A percentile compares a stretch with the other conserved stretches of the same genome.
Conservation (phyloP, 345 rosid species). For the Pelargonium nanum region DNA sequence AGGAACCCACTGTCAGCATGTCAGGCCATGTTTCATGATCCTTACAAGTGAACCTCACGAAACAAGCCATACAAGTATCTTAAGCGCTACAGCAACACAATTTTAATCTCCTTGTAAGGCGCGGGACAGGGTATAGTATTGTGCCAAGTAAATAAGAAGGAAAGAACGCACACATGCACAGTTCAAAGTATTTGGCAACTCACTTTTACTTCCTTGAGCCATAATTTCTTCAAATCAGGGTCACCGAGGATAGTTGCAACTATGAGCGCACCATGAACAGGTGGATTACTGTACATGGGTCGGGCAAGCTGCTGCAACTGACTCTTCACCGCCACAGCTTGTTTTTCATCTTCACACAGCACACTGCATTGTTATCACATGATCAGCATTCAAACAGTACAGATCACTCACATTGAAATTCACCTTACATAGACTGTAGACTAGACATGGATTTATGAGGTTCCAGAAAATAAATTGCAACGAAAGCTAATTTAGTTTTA, state of each 20-base stretch:
- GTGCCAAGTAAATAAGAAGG: too few species aligned
- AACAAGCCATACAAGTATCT: too few species aligned
- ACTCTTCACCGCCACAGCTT: conserved; percentile 77
- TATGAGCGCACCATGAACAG: conserved; percentile 73
- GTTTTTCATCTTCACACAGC: conserved; percentile 72
- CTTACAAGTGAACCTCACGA: too few species aligned
- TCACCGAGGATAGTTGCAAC: conserved; percentile 77
- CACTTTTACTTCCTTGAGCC: conserved; percentile 97
- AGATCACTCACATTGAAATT: not conserved
- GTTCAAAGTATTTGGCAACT: not conserved
- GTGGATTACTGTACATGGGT: conserved; percentile 98
- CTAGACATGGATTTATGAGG: not conserved
- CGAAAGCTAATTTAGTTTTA: not conserved
- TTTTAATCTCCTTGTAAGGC: too few species aligned
- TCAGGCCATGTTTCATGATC: too few species aligned
- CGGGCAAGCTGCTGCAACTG: conserved; percentile 96
- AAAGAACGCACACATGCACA: not conserved
- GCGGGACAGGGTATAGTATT: too few species aligned
- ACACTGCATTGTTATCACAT: conserved; percentile 29
- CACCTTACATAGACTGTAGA: not conserved
- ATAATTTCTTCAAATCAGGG: conserved; percentile 62
- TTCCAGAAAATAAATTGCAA: not conserved
- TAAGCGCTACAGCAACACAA: too few species aligned
- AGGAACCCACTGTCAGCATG: too few species aligned
- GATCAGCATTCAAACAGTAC: not conserved